Percentiles rank a stretch among this genome's conserved stretches.
These are phyloP conservation scores for Fusarium staphyleae DNA, from an alignment of 2,329 filamentous ascomycete genomes.

Conservation along the genomic window DNA sequence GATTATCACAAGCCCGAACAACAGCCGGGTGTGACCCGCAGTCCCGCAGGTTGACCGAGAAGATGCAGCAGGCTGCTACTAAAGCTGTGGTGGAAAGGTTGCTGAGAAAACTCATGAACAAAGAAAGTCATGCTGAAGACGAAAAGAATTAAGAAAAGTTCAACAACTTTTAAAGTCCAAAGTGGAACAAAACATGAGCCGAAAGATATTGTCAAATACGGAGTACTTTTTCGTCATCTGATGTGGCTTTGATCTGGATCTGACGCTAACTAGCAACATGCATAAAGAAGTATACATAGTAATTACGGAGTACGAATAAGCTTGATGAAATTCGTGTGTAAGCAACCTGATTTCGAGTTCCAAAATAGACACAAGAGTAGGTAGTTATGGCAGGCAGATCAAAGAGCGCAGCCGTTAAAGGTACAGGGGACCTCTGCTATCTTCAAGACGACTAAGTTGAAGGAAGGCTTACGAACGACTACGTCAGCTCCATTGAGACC, in stretches of 20 bases:
- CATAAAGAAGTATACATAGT: too few relatives aligned
- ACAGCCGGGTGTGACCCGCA: slow-evolving; percentile 30
- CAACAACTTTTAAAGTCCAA: too few relatives aligned
- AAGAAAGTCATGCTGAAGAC: too few relatives aligned
- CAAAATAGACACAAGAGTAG: slow-evolving; percentile 3
- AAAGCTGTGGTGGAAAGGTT: too few relatives aligned
- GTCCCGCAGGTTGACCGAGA: too few relatives aligned
- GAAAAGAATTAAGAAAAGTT: too few relatives aligned
- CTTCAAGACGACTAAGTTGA: too few relatives aligned
- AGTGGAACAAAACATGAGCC: too few relatives aligned
- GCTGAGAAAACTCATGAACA: too few relatives aligned
- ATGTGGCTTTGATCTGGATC: slow-evolving; percentile 22
- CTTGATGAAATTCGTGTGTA: slow-evolving; percentile 22
- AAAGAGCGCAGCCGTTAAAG: neutral
- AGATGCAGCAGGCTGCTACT: too few relatives aligned
- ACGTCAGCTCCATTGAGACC: slow-evolving; percentile 9
- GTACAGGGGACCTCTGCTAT: neutral
- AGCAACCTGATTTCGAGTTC: slow-evolving; percentile 22
- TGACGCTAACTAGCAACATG: slow-evolving; percentile 20
- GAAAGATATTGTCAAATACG: too few relatives aligned
- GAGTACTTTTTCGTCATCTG: slow-evolving; percentile 33
- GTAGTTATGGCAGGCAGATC: neutral
- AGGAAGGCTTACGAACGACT: neutral
- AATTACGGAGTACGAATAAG: too few relatives aligned
- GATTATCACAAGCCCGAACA: slow-evolving; percentile 28